These are phyloP conservation scores for Pleurotus tuber-regium DNA, from an alignment of 768 basidiomycete species.

Conservation along the genomic window DNA sequence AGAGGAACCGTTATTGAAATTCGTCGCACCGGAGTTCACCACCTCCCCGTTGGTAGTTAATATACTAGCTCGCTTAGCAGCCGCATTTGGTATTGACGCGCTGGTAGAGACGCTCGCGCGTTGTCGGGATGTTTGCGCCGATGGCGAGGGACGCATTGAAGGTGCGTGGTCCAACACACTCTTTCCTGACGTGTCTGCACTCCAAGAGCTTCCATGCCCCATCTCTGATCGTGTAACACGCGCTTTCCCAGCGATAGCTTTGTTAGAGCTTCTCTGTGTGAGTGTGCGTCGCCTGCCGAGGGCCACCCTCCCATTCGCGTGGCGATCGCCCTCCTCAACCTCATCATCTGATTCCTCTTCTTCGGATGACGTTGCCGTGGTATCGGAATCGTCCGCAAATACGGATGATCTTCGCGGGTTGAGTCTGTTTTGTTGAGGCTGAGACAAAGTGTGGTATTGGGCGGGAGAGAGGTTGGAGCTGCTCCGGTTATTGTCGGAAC, in stretches of 20 bases:
- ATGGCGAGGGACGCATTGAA: background rate
- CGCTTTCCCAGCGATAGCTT: conserved; percentile 10
- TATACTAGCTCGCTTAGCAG: conserved; percentile 48
- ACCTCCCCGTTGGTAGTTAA: conserved; percentile 31
- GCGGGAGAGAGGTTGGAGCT: conserved; percentile 9
- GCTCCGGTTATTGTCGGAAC: conserved; percentile 1
- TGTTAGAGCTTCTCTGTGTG: conserved; percentile 21
- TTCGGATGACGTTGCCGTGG: conserved; percentile 33
- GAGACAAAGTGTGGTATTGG: background rate
- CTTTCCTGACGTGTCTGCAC: conserved; percentile 1
- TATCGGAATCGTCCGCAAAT: conserved; percentile 18
- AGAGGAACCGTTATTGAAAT: too few relatives aligned
- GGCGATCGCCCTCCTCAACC: conserved; percentile 3
- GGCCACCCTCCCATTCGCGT: background rate
- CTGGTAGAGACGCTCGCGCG: conserved; percentile 60
- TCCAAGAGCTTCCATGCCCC: conserved; percentile 8
- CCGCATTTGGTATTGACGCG: conserved; percentile 49
- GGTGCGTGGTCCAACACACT: background rate
- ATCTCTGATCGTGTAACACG: conserved; percentile 18
- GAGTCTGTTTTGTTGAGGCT: background rate
- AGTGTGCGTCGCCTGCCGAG: conserved; percentile 30
- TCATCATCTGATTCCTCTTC: conserved; percentile 30
- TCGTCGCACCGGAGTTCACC: conserved; percentile 26
- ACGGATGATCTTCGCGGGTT: conserved; percentile 4
- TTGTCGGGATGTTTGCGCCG: conserved; percentile 23